Conservation (phyloP, 805 yeast species). For the Spathaspora sp. region DNA sequence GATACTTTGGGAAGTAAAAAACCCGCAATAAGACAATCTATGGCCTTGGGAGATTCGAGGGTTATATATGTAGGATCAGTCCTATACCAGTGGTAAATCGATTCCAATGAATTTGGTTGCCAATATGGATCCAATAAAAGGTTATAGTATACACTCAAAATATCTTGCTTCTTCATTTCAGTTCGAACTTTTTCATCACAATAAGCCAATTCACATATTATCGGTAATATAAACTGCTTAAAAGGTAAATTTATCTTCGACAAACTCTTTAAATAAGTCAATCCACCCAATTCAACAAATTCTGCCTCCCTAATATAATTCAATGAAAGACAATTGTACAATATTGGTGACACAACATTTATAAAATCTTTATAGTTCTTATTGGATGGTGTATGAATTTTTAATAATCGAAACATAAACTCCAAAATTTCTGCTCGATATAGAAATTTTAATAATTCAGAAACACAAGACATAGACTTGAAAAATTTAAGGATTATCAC, state of each 20-base stretch:
- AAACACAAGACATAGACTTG: constrained; percentile 37
- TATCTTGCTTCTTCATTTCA: constrained; percentile 32
- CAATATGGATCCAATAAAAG: constrained; percentile 51
- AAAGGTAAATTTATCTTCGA: constrained; percentile 39
- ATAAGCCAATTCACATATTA: constrained; percentile 50
- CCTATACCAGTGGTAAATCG: constrained; percentile 40
- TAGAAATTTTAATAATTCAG: constrained; percentile 27
- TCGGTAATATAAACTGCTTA: constrained; percentile 50
- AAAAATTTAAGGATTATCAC: constrained; percentile 41
- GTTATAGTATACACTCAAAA: constrained; percentile 35
- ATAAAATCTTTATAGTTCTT: constrained; percentile 35
- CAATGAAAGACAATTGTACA: constrained; percentile 51
- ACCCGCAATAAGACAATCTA: constrained; percentile 33
- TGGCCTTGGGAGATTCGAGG: constrained; percentile 22
- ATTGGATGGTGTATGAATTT: constrained; percentile 22
- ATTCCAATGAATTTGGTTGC: constrained; percentile 54
- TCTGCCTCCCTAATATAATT: constrained; percentile 43
- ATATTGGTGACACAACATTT: constrained; percentile 44
- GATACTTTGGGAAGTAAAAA: constrained; percentile 36
- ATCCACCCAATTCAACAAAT: constrained; percentile 43
- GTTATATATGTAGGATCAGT: constrained; percentile 20
- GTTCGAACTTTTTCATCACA: constrained; percentile 37
- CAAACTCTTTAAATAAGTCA: constrained; percentile 41
- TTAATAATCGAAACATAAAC: constrained; percentile 33
- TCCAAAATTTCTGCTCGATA: constrained; percentile 42